Percentiles rank a stretch among this genome's conserved stretches.
phyloP scores from a whole-genome alignment of 208 protist genomes.

The Phytomonas serpens region DNA sequence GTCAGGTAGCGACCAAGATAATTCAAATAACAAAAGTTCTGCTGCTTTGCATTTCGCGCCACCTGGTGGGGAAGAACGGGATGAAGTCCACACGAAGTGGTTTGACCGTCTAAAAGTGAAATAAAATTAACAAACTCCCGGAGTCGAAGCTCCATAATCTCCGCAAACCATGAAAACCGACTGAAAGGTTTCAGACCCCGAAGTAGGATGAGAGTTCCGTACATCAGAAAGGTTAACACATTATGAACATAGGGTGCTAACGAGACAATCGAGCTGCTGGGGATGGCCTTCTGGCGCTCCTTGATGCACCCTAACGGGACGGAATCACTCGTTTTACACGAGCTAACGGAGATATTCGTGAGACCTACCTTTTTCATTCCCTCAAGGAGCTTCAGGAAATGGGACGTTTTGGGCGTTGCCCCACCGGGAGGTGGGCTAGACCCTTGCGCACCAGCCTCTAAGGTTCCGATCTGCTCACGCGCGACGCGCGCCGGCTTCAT shows the following conservation, averaged over 20 bases:
- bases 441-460: background rate
- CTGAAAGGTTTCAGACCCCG: background rate
- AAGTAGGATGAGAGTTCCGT: background rate
- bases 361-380: background rate
- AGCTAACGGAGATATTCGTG: background rate
- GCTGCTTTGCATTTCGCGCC: background rate
- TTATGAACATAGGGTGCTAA: background rate
- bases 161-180: conserved; percentile 28
- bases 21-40: conserved; percentile 44
- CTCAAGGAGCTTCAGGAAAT: background rate
- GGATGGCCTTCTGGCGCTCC: background rate
- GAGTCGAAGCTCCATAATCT: conserved; percentile 35
- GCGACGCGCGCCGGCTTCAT: background rate
- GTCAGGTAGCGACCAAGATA: conserved; percentile 54
- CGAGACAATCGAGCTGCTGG: background rate
- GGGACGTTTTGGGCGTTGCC: background rate
- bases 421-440: background rate
- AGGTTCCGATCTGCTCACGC: background rate
- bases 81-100: conserved; percentile 62
- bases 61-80: conserved; percentile 58
- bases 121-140: conserved; percentile 63
- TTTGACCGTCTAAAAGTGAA: conserved; percentile 35
- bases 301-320: background rate
- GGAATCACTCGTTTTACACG: background rate
- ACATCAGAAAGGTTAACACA: background rate